A percentile compares a stretch with the other conserved stretches of the same genome.
phyloP scores from a whole-genome alignment of 2,329 filamentous ascomycete species.

The Aureobasidium sp. region DNA sequence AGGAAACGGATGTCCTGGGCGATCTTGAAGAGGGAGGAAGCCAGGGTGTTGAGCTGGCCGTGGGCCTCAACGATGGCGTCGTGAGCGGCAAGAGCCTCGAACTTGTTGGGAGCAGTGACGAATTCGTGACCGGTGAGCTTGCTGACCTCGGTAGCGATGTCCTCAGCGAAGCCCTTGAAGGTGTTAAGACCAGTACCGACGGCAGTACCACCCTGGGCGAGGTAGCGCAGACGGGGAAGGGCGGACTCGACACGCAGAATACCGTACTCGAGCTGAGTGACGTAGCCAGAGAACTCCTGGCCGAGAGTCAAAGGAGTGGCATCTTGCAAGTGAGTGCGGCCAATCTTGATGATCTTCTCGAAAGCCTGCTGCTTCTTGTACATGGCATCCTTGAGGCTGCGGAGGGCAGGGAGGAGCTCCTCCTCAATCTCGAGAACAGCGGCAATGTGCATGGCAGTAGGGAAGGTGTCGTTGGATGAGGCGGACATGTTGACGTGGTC shows the following conservation, averaged over 20 bases:
- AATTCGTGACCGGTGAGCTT: conserved; percentile 92
- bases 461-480: conserved; percentile 98
- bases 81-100: conserved; percentile 91
- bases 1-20: conserved; percentile 97
- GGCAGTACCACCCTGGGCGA: conserved; percentile 93
- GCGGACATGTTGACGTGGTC: conserved; percentile 99
- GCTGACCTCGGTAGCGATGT: conserved; percentile 80
- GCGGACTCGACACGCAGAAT: conserved; percentile 78
- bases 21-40: conserved; percentile 90
- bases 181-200: conserved; percentile 98
- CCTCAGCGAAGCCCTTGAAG: conserved; percentile 90
- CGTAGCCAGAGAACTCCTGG: conserved; percentile 97
- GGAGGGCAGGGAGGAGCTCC: conserved; percentile 74
- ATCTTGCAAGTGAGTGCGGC: conserved; percentile 93
- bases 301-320: conserved; percentile 91
- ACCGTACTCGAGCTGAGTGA: conserved; percentile 85
- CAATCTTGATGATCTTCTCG: conserved; percentile 97
- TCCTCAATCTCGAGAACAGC: conserved; percentile 89
- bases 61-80: conserved; percentile 93
- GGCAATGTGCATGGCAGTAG: conserved; percentile 98
- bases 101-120: conserved; percentile 97
- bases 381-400: conserved; percentile 73
- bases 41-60: conserved; percentile 88
- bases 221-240: conserved; percentile 74
- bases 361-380: conserved; percentile 87